Base-by-base conservation (phyloP, 1,284 basidiomycete genomes). In the Ustanciosporium gigantosporum region DNA sequence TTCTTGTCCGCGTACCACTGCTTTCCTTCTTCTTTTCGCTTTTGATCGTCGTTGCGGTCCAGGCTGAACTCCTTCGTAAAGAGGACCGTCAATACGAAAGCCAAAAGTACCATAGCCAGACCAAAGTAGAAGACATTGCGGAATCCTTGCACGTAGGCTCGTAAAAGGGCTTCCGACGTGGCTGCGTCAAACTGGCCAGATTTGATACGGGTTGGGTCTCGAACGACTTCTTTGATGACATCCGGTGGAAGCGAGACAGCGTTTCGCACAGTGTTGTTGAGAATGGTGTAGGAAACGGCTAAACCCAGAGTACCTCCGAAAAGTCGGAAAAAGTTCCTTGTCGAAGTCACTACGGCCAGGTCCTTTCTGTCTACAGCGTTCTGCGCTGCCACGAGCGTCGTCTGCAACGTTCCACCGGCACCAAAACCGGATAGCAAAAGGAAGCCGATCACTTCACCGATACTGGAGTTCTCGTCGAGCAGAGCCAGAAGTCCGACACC, bases 361-460 rank as follows among this genome's bases (percentile, higher is more conserved):
- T 88, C 86, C 36, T 81, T 80, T 20, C 86, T 78, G 0, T 83
- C 76, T 1, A 88, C 87, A 19, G 85, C 86, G 0, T 86, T 85
- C 68, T 88, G 87, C 4, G 84, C 85, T 0, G 87, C 86, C 2
- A 88, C 83, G 0, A 85, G 49, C 6, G 41, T 58, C 39, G 39
- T 57, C 43, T 78, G 74, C 0, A 79, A 58, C 1, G 77, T 77
- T 67, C 83, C 82, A 2, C 88, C 88, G 13, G 86, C 85, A 1
- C 88, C 88, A 1, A 83, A 71, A 0, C 87, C 88, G 1, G 84
- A 82, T 1, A 90, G 73, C 5, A 89, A 66, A 82, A 89, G 87
- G 60, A 59, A 88, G 5, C 87, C 80, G 0, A 87, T 83, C n/a
- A 87, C 74, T 1, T 83, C 76, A 0, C 81, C 83, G 35, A 83